phyloP scores from a whole-genome alignment of 1,139 yeast species.

The Kurtzmaniella quercitrusa region DNA sequence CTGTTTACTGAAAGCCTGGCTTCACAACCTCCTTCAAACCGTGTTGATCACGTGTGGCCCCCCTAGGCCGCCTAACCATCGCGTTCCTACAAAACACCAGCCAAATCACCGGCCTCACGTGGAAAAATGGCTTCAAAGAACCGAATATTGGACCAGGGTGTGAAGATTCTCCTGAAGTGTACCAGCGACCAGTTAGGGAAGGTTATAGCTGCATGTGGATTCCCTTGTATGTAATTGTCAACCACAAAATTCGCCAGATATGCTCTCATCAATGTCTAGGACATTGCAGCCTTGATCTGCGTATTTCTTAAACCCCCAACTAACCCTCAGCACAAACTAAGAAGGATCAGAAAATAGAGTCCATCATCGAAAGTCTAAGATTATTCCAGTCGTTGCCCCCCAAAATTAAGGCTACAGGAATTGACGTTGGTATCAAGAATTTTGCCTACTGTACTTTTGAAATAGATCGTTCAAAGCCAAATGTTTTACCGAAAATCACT shows the following conservation, averaged over 20 bases:
- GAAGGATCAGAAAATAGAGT: conserved; percentile 4
- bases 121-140: not conserved
- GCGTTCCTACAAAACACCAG: not conserved
- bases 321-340: conserved; percentile 2
- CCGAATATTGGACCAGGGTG: not conserved
- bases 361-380: conserved; percentile 4
- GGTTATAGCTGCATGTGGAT: conserved; percentile 5
- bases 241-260: too few species aligned
- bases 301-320: not conserved
- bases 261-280: not conserved
- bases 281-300: not conserved
- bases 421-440: conserved; percentile 8
- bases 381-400: conserved; percentile 4
- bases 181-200: conserved; percentile 5
- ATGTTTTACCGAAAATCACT: conserved; percentile 1
- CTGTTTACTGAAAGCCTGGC: too few species aligned
- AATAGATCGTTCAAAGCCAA: not conserved
- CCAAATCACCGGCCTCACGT: not conserved
- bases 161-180: conserved; percentile 3
- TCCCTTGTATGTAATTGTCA: conserved; percentile 4
- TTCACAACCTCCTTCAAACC: too few species aligned
- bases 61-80: not conserved
- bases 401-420: conserved; percentile 5
- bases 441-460: conserved; percentile 7
- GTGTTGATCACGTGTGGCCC: too few species aligned